Base-by-base conservation (phyloP, 2,329 filamentous ascomycete genomes). In the Colletotrichum trifolii region DNA sequence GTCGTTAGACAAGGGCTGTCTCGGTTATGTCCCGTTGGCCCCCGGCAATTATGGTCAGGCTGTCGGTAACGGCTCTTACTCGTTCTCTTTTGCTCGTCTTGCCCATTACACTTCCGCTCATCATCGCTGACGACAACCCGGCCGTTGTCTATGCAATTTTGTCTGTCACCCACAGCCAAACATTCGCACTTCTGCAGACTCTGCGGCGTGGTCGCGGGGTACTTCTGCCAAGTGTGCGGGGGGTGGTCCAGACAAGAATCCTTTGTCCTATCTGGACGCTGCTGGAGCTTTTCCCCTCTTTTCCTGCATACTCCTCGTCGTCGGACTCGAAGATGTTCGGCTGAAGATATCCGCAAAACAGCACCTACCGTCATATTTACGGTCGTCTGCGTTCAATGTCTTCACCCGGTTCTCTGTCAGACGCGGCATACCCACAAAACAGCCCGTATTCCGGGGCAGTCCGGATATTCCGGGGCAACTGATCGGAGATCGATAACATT, bases 281-380 rank as follows among this genome's bases (percentile, higher is more conserved):
- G 13, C 69, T 4, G 71, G 71, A n/a, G 71, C 70, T 38, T 53
- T 82, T 3, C 70, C 78, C 1, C 73, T 84, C 7, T 75, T 74
- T 0, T 76, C 76, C 4, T 81, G 81, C 0, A 75, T 81, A 4
- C 73, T 84, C 4, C 68, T 84, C n/a, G 77, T 83, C 13, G 79
- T 82, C 43, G 80, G 77, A 1, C 72, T 85, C 12, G 77, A 85
- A 50, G 75, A 82, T 66, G 81, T 25, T 73, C 6, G 81, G 82
- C 6, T 69, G 75, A 15, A 72, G 72, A 6, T 82, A 80, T 54
- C 68, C 77, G 4, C 85, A 82, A 82, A 71, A 66, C 8, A 80
- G 77, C 47, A 25, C 73, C 74, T 0, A 66, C 76, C 6, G 76
- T 84, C 5, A 73, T 82, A 5, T 67, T 71, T 9, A 73, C 72